Percentiles rank a stretch among this genome's conserved stretches.
Conservation (phyloP, 169 alveolate genomes). For the Neospora caninum region DNA sequence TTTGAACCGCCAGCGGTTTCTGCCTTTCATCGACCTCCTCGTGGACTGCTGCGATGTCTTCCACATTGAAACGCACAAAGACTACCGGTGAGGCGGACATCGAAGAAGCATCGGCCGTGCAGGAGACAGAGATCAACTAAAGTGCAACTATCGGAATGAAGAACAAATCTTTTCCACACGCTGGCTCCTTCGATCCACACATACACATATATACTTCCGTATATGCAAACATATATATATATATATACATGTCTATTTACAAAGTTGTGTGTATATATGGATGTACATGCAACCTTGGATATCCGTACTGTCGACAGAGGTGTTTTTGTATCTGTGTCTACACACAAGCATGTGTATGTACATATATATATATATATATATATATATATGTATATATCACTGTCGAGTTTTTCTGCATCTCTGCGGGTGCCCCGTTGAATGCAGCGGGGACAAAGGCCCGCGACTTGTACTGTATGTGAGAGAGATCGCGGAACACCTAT, state of each 20-base stretch:
- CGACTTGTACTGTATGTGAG: too few relatives aligned
- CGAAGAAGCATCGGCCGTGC: too few relatives aligned
- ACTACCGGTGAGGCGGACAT: slow-evolving; percentile 39
- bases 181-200: neutral
- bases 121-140: too few relatives aligned
- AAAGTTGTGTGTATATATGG: neutral
- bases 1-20: slow-evolving; percentile 82
- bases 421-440: too few relatives aligned
- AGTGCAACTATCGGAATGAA: too few relatives aligned
- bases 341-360: neutral
- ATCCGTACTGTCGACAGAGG: neutral
- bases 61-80: slow-evolving; percentile 62
- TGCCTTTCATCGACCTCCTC: slow-evolving; percentile 81
- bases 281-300: neutral
- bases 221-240: neutral
- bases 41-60: slow-evolving; percentile 47
- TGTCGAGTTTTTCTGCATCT: too few relatives aligned
- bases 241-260: neutral
- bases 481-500: too few relatives aligned
- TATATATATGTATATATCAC: neutral
- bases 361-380: neutral
- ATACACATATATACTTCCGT: neutral
- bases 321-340: neutral
- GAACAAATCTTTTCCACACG: neutral
- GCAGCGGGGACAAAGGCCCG: too few relatives aligned